Conservation (phyloP, 192 early-diverging fungal genomes). For the Tieghemiomyces parasiticus region DNA sequence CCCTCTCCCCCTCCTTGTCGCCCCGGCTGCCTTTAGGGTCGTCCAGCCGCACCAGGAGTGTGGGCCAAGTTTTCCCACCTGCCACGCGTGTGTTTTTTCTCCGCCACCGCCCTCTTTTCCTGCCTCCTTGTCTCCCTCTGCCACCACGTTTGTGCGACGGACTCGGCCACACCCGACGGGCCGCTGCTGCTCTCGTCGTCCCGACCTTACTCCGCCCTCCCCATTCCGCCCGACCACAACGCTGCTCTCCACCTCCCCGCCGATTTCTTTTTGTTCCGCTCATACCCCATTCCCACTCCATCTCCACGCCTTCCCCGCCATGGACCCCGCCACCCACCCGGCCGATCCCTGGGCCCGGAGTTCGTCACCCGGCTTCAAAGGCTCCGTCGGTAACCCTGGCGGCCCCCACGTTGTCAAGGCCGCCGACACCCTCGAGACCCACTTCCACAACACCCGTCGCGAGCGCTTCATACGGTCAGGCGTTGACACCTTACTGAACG, state of each 20-base stretch:
- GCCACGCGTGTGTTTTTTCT: background rate
- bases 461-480: constrained; percentile 4
- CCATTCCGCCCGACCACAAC: no score
- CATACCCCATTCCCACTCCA: no score
- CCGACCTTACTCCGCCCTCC: no score
- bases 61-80: background rate
- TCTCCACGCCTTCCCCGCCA: no score
- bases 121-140: background rate
- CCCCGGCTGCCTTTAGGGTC: background rate
- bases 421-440: background rate
- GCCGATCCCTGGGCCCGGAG: background rate
- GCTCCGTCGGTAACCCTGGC: background rate
- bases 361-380: background rate
- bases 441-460: constrained; percentile 4
- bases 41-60: background rate
- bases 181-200: no score
- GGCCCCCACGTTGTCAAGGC: background rate
- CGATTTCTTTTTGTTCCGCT: no score
- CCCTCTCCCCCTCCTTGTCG: background rate
- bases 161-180: no score
- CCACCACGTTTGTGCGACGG: no score
- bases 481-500: background rate
- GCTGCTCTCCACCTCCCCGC: no score
- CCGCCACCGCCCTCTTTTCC: background rate
- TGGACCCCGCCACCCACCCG: no score